Percentiles rank a stretch among this genome's conserved stretches.
These are phyloP conservation scores for Hypoxylon sp. DNA, from an alignment of 2,329 filamentous ascomycete species.

Conservation along the genomic window DNA sequence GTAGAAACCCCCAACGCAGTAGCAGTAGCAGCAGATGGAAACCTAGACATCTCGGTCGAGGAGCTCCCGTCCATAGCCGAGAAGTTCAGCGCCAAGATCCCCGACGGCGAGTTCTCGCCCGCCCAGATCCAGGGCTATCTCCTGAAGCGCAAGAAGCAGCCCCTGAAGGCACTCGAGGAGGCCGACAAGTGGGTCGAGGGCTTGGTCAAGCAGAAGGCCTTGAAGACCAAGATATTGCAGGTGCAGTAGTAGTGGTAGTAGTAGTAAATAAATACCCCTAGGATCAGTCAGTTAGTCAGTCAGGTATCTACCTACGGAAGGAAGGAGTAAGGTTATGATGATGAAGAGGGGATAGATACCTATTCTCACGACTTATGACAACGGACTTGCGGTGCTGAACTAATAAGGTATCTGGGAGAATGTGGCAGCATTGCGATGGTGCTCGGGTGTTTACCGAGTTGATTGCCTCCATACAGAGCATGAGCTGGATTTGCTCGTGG, in stretches of 20 bases:
- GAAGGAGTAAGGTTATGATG: too few relatives aligned
- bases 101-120: constrained; percentile 51
- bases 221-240: constrained; percentile 57
- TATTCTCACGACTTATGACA: too few relatives aligned
- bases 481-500: too few relatives aligned
- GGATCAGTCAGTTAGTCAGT: too few relatives aligned
- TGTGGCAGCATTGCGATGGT: too few relatives aligned
- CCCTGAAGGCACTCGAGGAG: constrained; percentile 62
- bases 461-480: too few relatives aligned
- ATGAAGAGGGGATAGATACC: too few relatives aligned
- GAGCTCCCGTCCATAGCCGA: constrained; percentile 56
- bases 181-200: constrained; percentile 63
- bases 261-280: too few relatives aligned
- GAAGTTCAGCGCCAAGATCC: constrained; percentile 61
- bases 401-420: too few relatives aligned
- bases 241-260: constrained; percentile 56
- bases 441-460: too few relatives aligned
- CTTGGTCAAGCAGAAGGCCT: constrained; percentile 59
- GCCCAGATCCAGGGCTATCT: constrained; percentile 73
- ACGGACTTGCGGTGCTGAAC: too few relatives aligned
- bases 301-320: too few relatives aligned
- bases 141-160: constrained; percentile 68
- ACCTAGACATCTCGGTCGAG: constrained; percentile 48
- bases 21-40: constrained; percentile 17
- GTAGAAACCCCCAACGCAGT: not conserved